phyloP scores from a whole-genome alignment of 2,329 filamentous ascomycete species.

The Torrubiella hemipterigena region DNA sequence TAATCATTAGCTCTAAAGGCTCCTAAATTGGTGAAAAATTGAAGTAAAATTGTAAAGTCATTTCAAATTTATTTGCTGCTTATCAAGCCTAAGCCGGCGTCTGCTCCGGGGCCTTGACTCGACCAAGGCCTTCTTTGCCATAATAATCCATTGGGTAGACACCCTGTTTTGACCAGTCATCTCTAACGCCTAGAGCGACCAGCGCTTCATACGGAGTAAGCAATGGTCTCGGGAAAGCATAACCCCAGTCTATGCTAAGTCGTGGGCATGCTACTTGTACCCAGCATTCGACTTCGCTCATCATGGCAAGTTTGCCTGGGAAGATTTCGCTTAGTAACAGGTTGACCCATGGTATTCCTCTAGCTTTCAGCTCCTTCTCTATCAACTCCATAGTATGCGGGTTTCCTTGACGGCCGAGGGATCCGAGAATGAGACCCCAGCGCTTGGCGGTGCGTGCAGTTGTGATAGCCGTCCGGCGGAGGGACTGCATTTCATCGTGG shows the following conservation, averaged over 20 bases:
- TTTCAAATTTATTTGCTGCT: neutral
- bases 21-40: too few relatives aligned
- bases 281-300: conserved; percentile 93
- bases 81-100: conserved; percentile 10
- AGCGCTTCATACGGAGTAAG: conserved; percentile 93
- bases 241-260: conserved; percentile 97
- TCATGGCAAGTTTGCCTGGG: conserved; percentile 85
- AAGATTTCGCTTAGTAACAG: conserved; percentile 90
- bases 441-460: conserved; percentile 67
- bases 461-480: conserved; percentile 66
- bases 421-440: conserved; percentile 92
- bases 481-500: conserved; percentile 77
- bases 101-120: conserved; percentile 61
- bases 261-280: conserved; percentile 96
- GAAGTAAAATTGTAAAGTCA: too few relatives aligned
- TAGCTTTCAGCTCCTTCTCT: conserved; percentile 59
- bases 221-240: conserved; percentile 80
- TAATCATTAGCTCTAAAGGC: too few relatives aligned
- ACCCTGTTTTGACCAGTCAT: conserved; percentile 57
- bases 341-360: conserved; percentile 72
- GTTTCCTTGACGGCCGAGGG: conserved; percentile 88
- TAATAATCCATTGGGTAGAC: conserved; percentile 99
- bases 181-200: conserved; percentile 67
- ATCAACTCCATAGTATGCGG: conserved; percentile 84
- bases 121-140: conserved; percentile 77